Evolutionary conservation across 2,329 filamentous ascomycete species (phyloP), one percentile per base, ranked within the genome.

Genomic region (Aspergillus novoparasiticus): DNA sequence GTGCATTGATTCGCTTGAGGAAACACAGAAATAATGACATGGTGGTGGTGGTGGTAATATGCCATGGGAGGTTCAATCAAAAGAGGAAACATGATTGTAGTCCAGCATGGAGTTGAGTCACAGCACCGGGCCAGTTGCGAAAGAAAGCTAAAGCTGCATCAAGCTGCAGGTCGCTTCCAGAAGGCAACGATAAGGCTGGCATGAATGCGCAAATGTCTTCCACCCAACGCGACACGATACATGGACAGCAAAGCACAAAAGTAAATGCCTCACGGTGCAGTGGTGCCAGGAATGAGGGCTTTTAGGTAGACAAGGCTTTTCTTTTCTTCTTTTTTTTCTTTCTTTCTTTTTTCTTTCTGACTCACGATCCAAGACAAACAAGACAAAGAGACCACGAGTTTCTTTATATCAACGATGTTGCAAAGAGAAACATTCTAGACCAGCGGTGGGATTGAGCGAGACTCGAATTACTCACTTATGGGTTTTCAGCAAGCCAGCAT

Each of bases 401-500:
- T 55, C 32, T 55, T 55, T 55, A 55, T 55, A 39, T 55, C 21
- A 32, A 55, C n/a, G 32, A 36, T 34, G 4, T 55, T 51, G 48
- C 26, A 36, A 55, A 39, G 23, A 8, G n/a, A 5, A 21, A 41
- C 3, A 39, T 23, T 55, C 51, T 39, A 39, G 51, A 26, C 51
- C 51, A 45, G 48, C 34, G 28, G 36, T 41, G 51, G 28, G n/a
- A 45, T 51, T 58, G 64, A 57, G 23, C 51, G 62, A 63, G 66
- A 58, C 39, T 58, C 41, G 59, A 64, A 57, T 60, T 62, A 81
- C 85, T 83, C 82, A 88, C 86, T 82, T 85, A 73, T 85, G 84
- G 74, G 83, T 77, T 76, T 85, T 82, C 71, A 87, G 77, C 75
- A 87, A 77, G 71, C 87, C 86, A 58, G 84, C 83, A 60, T 86